Evolutionary conservation across 768 basidiomycete genomes (phyloP), one percentile per base, ranked within the genome.

Genomic region (Pisolithus albus): DNA sequence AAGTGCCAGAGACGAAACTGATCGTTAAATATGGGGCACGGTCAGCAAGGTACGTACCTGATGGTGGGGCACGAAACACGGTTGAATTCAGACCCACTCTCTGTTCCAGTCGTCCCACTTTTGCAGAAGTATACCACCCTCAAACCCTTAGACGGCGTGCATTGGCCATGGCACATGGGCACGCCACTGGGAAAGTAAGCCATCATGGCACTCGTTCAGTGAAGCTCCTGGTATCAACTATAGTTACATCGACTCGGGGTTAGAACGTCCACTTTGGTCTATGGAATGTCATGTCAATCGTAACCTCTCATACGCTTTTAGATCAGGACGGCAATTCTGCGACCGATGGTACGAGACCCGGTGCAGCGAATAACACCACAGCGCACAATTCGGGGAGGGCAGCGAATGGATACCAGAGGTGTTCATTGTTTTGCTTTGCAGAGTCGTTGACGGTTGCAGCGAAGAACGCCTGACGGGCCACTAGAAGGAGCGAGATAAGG

Each of bases 391-490:
- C 70, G 4, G 70, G 58, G 10, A 63, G 44, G 8, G 64, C 70
- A 34, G 64, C 60, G 16, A 70, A 58, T 19, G 67, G 67, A 47
- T 70, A 71, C 61, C 65, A 71, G 46, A 61, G 58, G 16, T 56
- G 50, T 47, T 70, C 67, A n/a, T 64, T 36, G 43, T 64, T 62
- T 47, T 67, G 66, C 50, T 50, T 53, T 9, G 56, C 24, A 3
- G 24, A 0, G 30, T 61, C 24, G 48, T 57, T 56, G 43, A 55
- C 18, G 10, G 64, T 68, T n/a, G 51, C 61, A 50, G 54, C 44
- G 26, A 70, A 60, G 59, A 69, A 69, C 3, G 60, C 50, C 52
- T 70, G 60, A n/a, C 66, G 65, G 26, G 55, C 34, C 34, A 70
- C 61, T 28, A 66, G 53, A 10, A 66, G 49, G 19, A 65, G 19